Conservation (phyloP, 371 early-diverging fungal genomes). For the Lichtheimia hyalospora region DNA sequence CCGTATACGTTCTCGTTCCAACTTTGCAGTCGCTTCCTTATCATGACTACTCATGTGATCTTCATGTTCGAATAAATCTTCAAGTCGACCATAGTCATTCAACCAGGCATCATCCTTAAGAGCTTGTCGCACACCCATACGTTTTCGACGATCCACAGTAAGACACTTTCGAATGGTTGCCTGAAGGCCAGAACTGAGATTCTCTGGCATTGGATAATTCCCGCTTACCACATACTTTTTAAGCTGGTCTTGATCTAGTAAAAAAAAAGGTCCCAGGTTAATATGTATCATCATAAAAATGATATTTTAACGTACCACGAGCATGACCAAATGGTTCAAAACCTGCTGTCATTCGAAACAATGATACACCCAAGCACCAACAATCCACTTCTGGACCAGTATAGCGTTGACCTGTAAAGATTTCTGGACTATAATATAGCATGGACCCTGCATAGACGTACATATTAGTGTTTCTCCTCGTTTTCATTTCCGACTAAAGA, state of each 20-base stretch:
- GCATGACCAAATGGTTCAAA: conserved; percentile 84
- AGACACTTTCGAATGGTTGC: conserved; percentile 55
- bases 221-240: conserved; percentile 66
- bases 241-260: conserved; percentile 37
- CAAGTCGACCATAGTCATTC: conserved; percentile 26
- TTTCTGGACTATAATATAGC: conserved; percentile 64
- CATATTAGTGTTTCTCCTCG: neutral
- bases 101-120: conserved; percentile 60
- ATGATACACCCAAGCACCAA: conserved; percentile 85
- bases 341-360: conserved; percentile 90
- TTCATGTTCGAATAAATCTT: conserved; percentile 26
- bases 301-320: conserved; percentile 29
- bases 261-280: conserved; percentile 8
- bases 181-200: conserved; percentile 41
- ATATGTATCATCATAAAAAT: neutral
- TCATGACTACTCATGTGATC: conserved; percentile 2
- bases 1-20: conserved; percentile 17
- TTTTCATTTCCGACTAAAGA: neutral
- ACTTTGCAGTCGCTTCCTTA: too few relatives aligned
- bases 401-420: conserved; percentile 58
- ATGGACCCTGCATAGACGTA: conserved; percentile 50
- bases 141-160: conserved; percentile 40
- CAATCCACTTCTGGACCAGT: conserved; percentile 69
- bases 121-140: conserved; percentile 45
- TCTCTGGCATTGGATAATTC: conserved; percentile 50